Conservation (phyloP, 805 yeast genomes). For the Saccharomycopsis sp. region DNA sequence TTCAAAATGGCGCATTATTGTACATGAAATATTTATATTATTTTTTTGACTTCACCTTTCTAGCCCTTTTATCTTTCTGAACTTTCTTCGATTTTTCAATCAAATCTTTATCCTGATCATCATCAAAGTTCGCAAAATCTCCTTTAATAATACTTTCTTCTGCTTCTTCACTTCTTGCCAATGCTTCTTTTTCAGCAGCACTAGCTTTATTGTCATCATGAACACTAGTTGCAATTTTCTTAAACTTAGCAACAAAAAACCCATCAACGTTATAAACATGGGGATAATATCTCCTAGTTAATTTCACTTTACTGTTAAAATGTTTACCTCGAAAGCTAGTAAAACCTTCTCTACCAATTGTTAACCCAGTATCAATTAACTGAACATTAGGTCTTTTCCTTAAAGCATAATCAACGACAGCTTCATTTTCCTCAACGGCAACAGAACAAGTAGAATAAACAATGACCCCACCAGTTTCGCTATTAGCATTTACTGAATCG, state of each 20-base stretch:
- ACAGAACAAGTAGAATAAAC: constrained; percentile 98
- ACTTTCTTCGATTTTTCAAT: constrained; percentile 64
- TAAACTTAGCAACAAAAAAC: constrained; percentile 93
- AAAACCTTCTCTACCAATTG: constrained; percentile 94
- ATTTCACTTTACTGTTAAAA: constrained; percentile 65
- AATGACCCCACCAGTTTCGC: constrained; percentile 85
- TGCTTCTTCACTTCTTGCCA: constrained; percentile 74
- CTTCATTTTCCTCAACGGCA: constrained; percentile 96
- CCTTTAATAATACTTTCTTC: constrained; percentile 77
- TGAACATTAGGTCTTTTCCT: constrained; percentile 95
- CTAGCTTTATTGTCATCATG: constrained; percentile 82
- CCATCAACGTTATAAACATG: constrained; percentile 99
- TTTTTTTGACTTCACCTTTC: constrained; percentile 47
- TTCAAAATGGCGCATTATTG: too few species aligned
- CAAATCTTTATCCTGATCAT: constrained; percentile 65
- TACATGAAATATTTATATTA: not conserved
- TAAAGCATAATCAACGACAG: constrained; percentile 96
- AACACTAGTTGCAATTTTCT: constrained; percentile 81
- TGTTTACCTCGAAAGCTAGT: constrained; percentile 89
- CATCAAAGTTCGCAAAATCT: constrained; percentile 80
- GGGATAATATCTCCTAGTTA: constrained; percentile 95
- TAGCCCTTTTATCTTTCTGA: constrained; percentile 61
- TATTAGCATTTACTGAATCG: constrained; percentile 92
- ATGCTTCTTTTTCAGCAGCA: constrained; percentile 75
- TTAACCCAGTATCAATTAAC: constrained; percentile 85